Evolutionary conservation across 108 stramenopile genomes (phyloP).

Genomic region (Skeletonema costatum): DNA sequence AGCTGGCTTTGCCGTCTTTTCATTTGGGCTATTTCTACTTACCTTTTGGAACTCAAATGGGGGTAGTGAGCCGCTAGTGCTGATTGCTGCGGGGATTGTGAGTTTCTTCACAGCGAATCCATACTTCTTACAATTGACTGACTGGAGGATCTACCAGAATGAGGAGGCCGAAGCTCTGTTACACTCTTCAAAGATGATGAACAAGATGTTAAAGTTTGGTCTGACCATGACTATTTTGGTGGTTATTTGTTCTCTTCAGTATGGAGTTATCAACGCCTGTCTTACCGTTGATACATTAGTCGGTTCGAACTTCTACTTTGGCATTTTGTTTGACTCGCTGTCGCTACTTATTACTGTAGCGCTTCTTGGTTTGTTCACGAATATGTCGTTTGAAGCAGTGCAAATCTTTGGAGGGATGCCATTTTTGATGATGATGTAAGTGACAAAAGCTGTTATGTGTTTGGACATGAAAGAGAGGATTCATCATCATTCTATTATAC

Average conservation of each 20-base stretch:
- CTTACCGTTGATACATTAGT: constrained; percentile 28
- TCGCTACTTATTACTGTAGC: constrained; percentile 57
- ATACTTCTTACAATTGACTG: constrained; percentile 58
- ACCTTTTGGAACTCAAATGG: constrained; percentile 58
- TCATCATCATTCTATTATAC: background rate
- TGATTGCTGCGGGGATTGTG: constrained; percentile 57
- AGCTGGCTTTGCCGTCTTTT: constrained; percentile 48
- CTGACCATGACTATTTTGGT: constrained; percentile 47
- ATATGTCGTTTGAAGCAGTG: constrained; percentile 53
- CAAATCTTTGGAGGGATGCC: constrained; percentile 66
- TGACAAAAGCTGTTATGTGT: background rate
- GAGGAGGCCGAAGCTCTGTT: constrained; percentile 73
- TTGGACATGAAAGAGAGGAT: background rate
- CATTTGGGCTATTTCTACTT: constrained; percentile 50
- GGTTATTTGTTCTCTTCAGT: constrained; percentile 47
- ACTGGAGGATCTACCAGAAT: constrained; percentile 64
- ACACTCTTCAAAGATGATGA: constrained; percentile 60
- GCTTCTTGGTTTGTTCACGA: constrained; percentile 58
- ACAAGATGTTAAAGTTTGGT: constrained; percentile 54
- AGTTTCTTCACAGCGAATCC: constrained; percentile 67
- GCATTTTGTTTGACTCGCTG: constrained; percentile 58
- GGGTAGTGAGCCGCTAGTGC: constrained; percentile 52
- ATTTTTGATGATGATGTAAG: constrained; percentile 60
- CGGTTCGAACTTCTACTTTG: constrained; percentile 37
- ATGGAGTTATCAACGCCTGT: constrained; percentile 32